These are phyloP conservation scores for Solanum medicagineum DNA, from an alignment of 257 asterid genomes.

Conservation along the genomic window DNA sequence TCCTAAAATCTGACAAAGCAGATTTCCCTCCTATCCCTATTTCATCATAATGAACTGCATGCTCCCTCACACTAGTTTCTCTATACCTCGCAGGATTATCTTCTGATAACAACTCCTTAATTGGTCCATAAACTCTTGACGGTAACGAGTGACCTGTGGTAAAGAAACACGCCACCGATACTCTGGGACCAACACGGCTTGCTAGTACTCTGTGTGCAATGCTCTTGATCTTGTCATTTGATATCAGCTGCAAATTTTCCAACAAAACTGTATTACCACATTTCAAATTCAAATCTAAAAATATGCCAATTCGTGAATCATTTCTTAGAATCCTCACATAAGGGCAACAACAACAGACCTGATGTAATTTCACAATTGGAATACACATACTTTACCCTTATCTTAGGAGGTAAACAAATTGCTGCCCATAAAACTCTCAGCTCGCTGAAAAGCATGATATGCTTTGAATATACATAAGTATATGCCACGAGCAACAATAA, in stretches of 20 bases:
- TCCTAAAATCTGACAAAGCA: conserved; percentile 1
- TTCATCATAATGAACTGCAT: not conserved
- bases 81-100: not conserved
- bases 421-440: too few relatives aligned
- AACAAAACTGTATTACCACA: not conserved
- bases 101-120: not conserved
- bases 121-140: not conserved
- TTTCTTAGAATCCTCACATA: not conserved
- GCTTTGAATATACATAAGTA: not conserved
- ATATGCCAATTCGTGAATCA: not conserved
- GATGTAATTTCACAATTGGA: not conserved
- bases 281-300: not conserved
- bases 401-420: not conserved
- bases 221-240: conserved; percentile 10
- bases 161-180: conserved; percentile 8
- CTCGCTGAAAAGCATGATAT: not conserved
- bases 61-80: not conserved
- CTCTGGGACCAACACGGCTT: not conserved
- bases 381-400: not conserved
- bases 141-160: not conserved
- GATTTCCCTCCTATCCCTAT: not conserved
- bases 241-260: not conserved
- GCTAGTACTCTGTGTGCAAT: conserved; percentile 7
- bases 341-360: too few relatives aligned
- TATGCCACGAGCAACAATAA: not conserved